Conservation (phyloP, 2,329 filamentous ascomycete genomes). For the Penicillium digitatum region DNA sequence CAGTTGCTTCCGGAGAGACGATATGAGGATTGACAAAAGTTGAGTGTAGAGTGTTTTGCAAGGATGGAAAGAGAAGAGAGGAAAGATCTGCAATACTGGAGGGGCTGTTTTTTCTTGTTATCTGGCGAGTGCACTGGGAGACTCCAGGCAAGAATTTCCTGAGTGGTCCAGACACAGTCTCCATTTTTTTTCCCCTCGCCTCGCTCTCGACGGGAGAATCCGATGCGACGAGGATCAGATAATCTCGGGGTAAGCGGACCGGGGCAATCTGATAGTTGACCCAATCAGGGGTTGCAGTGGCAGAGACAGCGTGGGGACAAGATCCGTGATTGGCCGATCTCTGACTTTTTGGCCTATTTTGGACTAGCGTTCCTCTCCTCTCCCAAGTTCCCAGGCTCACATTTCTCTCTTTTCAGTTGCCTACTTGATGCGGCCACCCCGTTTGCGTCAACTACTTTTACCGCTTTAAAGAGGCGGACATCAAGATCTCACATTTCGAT, state of each 20-base stretch:
- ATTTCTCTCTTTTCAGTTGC: neutral
- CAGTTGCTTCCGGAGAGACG: neutral
- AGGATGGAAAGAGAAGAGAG: neutral
- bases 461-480: neutral
- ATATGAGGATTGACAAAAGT: neutral
- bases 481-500: neutral
- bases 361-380: neutral
- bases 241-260: neutral
- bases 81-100: neutral
- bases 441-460: neutral
- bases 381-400: neutral
- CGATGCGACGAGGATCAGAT: slow-evolving; percentile 9
- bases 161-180: neutral
- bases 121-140: neutral
- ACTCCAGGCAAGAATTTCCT: neutral
- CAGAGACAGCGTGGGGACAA: neutral
- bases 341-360: neutral
- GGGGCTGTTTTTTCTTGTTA: neutral
- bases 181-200: neutral
- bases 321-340: neutral
- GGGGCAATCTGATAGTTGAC: neutral
- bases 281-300: neutral
- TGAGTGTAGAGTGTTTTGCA: neutral
- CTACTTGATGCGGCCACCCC: neutral
- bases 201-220: neutral